A percentile compares a stretch with the other conserved stretches of the same genome.
phyloP scores from a whole-genome alignment of 2,329 filamentous ascomycete species.

The Xylariomycetidae sp. region DNA sequence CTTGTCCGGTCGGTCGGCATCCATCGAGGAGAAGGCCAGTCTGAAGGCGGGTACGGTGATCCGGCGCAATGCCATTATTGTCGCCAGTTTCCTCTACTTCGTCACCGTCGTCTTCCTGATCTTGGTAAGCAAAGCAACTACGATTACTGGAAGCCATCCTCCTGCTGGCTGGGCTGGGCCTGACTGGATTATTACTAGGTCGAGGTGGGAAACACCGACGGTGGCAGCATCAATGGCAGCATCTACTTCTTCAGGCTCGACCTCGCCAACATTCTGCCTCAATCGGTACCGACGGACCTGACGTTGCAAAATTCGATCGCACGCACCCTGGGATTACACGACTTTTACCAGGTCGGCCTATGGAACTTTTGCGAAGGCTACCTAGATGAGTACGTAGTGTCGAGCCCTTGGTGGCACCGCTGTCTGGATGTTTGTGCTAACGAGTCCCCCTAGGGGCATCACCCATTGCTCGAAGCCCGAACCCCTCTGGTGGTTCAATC shows the following conservation, averaged over 20 bases:
- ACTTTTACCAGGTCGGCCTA: conserved; percentile 88
- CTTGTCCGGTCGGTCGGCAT: too few relatives aligned
- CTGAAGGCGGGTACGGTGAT: conserved; percentile 44
- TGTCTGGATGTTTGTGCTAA: conserved; percentile 35
- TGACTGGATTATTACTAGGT: conserved; percentile 29
- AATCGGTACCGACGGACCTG: conserved; percentile 61
- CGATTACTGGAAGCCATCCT: neutral
- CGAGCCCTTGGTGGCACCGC: neutral
- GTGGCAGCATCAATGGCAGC: conserved; percentile 54
- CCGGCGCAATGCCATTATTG: conserved; percentile 55
- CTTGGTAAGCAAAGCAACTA: conserved; percentile 45
- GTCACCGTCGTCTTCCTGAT: conserved; percentile 64
- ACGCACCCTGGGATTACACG: conserved; percentile 77
- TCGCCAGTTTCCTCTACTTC: conserved; percentile 65
- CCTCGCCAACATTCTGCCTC: conserved; percentile 73
- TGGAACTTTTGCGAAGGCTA: conserved; percentile 94
- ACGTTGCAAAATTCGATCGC: conserved; percentile 79
- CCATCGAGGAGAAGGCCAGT: conserved; percentile 17
- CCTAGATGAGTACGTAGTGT: conserved; percentile 45
- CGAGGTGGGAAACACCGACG: conserved; percentile 67
- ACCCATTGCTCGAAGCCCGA: conserved; percentile 67
- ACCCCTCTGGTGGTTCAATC: conserved; percentile 84
- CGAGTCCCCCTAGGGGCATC: conserved; percentile 51
- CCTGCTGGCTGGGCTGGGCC: conserved; percentile 2
- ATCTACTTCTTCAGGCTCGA: conserved; percentile 85